Evolutionary conservation across 2,329 filamentous ascomycete species (phyloP).

Genomic region (Cordyceps tenuipes): DNA sequence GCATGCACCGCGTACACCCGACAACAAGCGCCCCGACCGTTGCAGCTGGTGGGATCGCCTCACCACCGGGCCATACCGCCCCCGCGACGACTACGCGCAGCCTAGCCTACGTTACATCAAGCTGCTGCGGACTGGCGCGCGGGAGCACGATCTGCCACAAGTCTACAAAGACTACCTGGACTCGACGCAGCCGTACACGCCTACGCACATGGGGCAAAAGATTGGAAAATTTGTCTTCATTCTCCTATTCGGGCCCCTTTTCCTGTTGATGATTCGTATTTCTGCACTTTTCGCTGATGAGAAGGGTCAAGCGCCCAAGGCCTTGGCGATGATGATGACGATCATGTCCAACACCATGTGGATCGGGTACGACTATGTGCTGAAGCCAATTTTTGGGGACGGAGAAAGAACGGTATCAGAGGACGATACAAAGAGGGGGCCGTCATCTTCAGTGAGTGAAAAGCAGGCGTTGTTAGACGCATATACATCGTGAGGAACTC

Average conservation of each 20-base stretch:
- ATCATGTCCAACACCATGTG: conserved; percentile 43
- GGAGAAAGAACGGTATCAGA: conserved; percentile 58
- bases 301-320: conserved; percentile 58
- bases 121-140: conserved; percentile 68
- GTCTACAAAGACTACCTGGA: conserved; percentile 70
- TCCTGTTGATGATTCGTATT: conserved; percentile 42
- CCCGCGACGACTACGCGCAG: conserved; percentile 66
- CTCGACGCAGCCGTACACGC: conserved; percentile 59
- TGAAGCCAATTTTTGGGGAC: conserved; percentile 67
- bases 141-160: conserved; percentile 68
- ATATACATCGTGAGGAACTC: background rate
- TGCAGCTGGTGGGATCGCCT: conserved; percentile 40
- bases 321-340: conserved; percentile 49
- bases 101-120: conserved; percentile 76
- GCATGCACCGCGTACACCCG: conserved; percentile 53
- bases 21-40: conserved; percentile 24
- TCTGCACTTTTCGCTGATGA: conserved; percentile 50
- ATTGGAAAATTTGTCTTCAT: conserved; percentile 59
- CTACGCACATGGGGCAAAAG: conserved; percentile 58
- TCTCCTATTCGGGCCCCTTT: conserved; percentile 44
- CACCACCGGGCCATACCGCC: conserved; percentile 40
- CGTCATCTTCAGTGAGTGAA: conserved; percentile 6
- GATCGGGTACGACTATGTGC: conserved; percentile 35
- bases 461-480: background rate
- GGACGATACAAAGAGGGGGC: conserved; percentile 14